These are phyloP conservation scores for Schizopora paradoxa DNA, from an alignment of 1,284 basidiomycete genomes.

Conservation along the genomic window DNA sequence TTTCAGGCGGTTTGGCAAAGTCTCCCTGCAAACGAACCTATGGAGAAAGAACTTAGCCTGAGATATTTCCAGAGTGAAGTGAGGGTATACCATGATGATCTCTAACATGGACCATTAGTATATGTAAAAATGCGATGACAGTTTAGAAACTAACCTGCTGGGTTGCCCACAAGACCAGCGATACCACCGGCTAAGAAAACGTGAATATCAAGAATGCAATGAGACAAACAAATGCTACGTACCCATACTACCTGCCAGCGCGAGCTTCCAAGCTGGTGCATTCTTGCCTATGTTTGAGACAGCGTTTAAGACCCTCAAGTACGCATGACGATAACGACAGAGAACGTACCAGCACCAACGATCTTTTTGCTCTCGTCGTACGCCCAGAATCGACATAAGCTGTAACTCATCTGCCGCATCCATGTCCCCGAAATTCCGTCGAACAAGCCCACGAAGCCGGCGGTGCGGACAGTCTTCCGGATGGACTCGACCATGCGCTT, in stretches of 20 bases:
- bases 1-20: conserved; percentile 78
- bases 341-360: conserved; percentile 50
- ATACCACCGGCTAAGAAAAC: conserved; percentile 71
- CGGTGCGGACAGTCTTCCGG: conserved; percentile 69
- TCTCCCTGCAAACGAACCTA: conserved; percentile 78
- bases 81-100: conserved; percentile 63
- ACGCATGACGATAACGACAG: not conserved
- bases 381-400: conserved; percentile 87
- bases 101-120: conserved; percentile 42
- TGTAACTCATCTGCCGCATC: conserved; percentile 91
- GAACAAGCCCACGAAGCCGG: conserved; percentile 70
- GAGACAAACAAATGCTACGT: conserved; percentile 26
- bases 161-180: conserved; percentile 82
- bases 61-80: not conserved
- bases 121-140: conserved; percentile 6
- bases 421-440: conserved; percentile 88
- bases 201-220: conserved; percentile 2
- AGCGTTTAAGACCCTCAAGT: conserved; percentile 5
- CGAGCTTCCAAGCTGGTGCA: conserved; percentile 77
- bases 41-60: not conserved
- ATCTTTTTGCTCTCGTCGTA: conserved; percentile 88
- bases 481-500: conserved; percentile 80
- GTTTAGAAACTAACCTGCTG: conserved; percentile 53
- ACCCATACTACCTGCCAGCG: conserved; percentile 78
- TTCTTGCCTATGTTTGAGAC: conserved; percentile 48